phyloP scores from a whole-genome alignment of 768 basidiomycete genomes.

The Auricularia auricula-judae region DNA sequence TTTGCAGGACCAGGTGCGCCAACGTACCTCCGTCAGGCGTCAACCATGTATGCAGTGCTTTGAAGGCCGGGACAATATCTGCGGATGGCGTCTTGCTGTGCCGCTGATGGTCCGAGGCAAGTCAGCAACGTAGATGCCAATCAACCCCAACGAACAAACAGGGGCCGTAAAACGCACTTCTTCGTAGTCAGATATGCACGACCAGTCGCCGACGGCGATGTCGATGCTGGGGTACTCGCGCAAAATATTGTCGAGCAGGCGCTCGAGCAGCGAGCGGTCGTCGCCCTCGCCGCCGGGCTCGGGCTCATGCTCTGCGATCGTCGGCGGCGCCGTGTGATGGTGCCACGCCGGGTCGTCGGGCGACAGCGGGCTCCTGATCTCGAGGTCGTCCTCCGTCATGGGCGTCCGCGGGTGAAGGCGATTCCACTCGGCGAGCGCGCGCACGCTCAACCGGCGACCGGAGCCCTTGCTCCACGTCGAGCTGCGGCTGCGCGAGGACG shows the following conservation, averaged over 20 bases:
- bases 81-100: neutral
- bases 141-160: neutral
- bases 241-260: neutral
- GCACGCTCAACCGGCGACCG: neutral
- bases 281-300: neutral
- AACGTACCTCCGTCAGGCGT: neutral
- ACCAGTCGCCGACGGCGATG: neutral
- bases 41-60: neutral
- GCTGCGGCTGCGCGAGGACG: neutral
- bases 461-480: slow-evolving; percentile 1
- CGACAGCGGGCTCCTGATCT: neutral
- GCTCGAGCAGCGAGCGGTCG: neutral
- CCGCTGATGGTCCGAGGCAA: neutral
- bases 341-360: neutral
- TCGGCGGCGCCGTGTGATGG: neutral
- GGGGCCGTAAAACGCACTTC: neutral
- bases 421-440: neutral
- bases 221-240: neutral
- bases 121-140: neutral
- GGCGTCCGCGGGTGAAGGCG: neutral
- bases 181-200: neutral
- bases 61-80: neutral
- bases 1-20: no score
- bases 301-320: neutral
- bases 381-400: neutral